Evolutionary conservation across 2,329 filamentous ascomycete genomes (phyloP), one percentile per base, ranked within the genome.

Genomic region (Apiospora hydei): DNA sequence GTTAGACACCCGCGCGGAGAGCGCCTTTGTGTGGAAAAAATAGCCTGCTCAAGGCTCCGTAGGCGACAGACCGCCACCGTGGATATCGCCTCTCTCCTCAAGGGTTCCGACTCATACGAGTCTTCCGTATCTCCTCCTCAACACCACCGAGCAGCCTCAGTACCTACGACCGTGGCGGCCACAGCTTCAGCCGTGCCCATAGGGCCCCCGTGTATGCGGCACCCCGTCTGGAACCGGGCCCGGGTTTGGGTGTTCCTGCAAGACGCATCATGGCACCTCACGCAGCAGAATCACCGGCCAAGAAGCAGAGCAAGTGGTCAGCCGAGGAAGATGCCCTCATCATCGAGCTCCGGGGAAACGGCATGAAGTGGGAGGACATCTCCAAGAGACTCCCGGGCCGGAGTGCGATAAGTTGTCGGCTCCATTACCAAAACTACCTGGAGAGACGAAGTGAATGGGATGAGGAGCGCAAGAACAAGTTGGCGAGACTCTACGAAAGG

Each of bases 321-420:
- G 88, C 93, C 0, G 94, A 98, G 74, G 96, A 98, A 82, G 95
- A 98, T 82, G 90, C 93, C n/a, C 85, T 96, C 68, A 98, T 98
- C 77, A 98, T 98, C 78, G 94, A 97, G 81, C 89, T 98, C 74
- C 91, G 96, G 72, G 94, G 94, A 49, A 92, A 92, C 77, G 94
- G 94, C 11, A 98, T 98, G 94, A 98, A 98, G 81, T 98, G 96
- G 96, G 96, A 98, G 80, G 96, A 98, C 82, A 98, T 98, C 78
- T 97, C 94, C 74, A 97, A 96, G 85, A 90, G 92, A 71, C 85
- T 98, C 69, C 95, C 95, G 3, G 96, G 96, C 74, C 90, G 96
- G 77, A 98, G 95, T 83, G 92, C 95, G 72, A 98, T 98, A 78
- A 97, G 95, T 77, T 98, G 96, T 82, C 92, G 96, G 61, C 87